Conservation (phyloP, 805 yeast genomes). For the Debaryomyces prosopidis region DNA sequence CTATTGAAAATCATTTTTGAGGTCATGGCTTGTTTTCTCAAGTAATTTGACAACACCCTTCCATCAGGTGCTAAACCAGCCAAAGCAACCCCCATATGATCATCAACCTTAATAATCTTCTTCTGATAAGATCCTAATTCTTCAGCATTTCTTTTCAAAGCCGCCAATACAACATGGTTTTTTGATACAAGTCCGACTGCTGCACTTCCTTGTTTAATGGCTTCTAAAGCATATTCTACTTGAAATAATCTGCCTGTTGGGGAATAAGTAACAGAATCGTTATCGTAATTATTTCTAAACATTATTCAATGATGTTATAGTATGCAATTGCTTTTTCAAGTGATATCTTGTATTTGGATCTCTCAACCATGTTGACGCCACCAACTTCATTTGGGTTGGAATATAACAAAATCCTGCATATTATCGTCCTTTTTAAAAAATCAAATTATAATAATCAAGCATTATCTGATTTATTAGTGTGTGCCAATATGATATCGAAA, state of each 20-base stretch:
- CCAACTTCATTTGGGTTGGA: neutral
- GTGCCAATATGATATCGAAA: too few relatives aligned
- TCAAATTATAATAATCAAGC: too few relatives aligned
- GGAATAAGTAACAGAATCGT: constrained; percentile 96
- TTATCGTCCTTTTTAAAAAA: neutral
- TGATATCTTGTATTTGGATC: neutral
- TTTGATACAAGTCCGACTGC: constrained; percentile 91
- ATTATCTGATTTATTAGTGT: too few relatives aligned
- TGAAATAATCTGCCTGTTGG: constrained; percentile 93
- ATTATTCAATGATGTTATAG: constrained; percentile 9
- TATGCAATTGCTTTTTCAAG: neutral
- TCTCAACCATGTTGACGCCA: constrained; percentile 1
- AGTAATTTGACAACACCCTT: constrained; percentile 82
- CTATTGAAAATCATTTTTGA: constrained; percentile 83
- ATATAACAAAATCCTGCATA: neutral
- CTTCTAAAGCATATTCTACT: constrained; percentile 86
- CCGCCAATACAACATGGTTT: constrained; percentile 87
- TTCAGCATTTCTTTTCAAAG: constrained; percentile 93
- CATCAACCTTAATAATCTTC: constrained; percentile 88
- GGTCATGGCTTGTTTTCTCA: constrained; percentile 89
- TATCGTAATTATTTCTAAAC: constrained; percentile 99
- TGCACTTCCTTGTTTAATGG: constrained; percentile 97
- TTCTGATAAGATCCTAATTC: constrained; percentile 96
- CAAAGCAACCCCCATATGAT: constrained; percentile 90
- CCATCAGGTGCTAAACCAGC: constrained; percentile 99